Percentiles rank a stretch among this genome's conserved stretches.
These are phyloP conservation scores for Flaveria trinervia DNA, from an alignment of 129 eudicot genomes.

Conservation along the genomic window DNA sequence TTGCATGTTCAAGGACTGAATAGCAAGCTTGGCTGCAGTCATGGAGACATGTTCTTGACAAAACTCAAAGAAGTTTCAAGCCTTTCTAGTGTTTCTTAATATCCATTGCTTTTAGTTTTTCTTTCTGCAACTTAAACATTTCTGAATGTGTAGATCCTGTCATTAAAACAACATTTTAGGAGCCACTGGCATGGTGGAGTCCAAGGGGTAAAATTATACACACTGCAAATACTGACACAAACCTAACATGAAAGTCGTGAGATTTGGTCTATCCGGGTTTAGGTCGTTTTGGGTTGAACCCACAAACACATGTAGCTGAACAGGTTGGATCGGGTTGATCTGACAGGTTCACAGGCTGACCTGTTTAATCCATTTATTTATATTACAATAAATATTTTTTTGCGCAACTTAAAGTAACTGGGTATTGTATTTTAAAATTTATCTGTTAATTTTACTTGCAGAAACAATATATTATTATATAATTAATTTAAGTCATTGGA, in stretches of 20 bases:
- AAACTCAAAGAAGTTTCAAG: constrained; percentile 49
- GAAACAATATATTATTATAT: background rate
- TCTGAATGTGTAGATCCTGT: constrained; percentile 67
- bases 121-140: constrained; percentile 50
- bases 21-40: constrained; percentile 80
- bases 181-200: background rate
- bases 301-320: background rate
- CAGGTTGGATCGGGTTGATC: background rate
- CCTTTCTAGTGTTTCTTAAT: constrained; percentile 54
- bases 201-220: background rate
- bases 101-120: constrained; percentile 71
- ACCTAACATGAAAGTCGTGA: background rate
- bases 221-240: background rate
- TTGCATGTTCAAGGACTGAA: constrained; percentile 56
- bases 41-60: constrained; percentile 48
- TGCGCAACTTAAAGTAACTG: background rate
- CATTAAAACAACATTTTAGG: background rate
- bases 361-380: background rate
- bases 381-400: too few relatives aligned
- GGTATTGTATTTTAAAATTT: background rate
- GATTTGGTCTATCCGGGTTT: background rate
- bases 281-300: background rate
- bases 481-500: background rate
- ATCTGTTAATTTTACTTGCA: background rate
- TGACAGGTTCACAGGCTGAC: background rate